Conservation (phyloP, 768 basidiomycete species). For the Lepiota brunneoincarnata region DNA sequence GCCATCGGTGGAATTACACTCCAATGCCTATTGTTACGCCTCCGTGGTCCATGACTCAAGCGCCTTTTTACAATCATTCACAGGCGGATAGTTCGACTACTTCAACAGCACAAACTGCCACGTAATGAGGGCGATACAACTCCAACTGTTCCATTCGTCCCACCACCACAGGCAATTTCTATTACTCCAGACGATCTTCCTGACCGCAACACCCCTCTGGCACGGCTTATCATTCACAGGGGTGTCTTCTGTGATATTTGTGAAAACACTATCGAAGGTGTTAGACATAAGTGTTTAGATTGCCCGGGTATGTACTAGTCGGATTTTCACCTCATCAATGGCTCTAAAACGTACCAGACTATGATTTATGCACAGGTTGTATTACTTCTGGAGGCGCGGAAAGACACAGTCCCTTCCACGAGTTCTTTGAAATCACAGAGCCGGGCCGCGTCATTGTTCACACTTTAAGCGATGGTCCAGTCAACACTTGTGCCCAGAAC, state of each 20-base stretch:
- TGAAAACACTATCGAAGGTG: constrained; percentile 50
- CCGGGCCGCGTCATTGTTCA: constrained; percentile 68
- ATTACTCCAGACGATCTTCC: constrained; percentile 5
- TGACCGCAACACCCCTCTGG: constrained; percentile 3
- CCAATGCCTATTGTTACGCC: not conserved
- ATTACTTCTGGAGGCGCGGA: constrained; percentile 46
- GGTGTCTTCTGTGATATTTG: constrained; percentile 71
- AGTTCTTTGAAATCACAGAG: constrained; percentile 67
- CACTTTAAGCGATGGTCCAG: constrained; percentile 44
- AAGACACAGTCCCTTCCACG: constrained; percentile 59
- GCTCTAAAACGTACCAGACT: constrained; percentile 43
- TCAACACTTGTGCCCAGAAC: constrained; percentile 8
- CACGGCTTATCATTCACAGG: constrained; percentile 44
- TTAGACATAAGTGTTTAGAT: constrained; percentile 79
- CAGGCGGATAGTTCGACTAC: not conserved
- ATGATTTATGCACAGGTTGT: constrained; percentile 67
- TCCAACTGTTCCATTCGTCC: constrained; percentile 4
- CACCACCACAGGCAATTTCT: not conserved
- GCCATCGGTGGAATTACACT: constrained; percentile 1
- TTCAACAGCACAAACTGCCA: not conserved
- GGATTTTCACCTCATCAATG: not conserved
- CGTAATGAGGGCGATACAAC: not conserved
- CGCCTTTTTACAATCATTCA: not conserved
- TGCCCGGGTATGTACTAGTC: constrained; percentile 51
- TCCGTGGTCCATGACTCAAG: not conserved